Evolutionary conservation across 2,329 filamentous ascomycete genomes (phyloP), one percentile per base, ranked within the genome.

Genomic region (Teratosphaeria destructans): DNA sequence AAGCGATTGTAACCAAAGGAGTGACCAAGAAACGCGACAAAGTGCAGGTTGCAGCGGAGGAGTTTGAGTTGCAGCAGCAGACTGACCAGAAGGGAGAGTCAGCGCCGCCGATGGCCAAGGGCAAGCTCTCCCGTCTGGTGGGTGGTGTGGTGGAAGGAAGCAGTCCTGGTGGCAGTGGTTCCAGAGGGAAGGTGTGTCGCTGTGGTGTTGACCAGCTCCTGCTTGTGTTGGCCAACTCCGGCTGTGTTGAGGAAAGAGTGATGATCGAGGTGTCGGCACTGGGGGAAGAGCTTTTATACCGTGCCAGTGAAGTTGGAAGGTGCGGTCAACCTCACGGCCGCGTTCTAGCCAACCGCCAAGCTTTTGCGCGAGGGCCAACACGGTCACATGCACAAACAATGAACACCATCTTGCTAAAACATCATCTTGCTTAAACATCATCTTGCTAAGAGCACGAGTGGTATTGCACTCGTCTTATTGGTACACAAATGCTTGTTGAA

Each of bases 21-120:
- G 62, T 64, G 66, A 64, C 63, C 64, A 67, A 61, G 52, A 59
- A 52, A 61, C 26, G 54, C 27, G 60, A 60, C 64, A 64, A 66
- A 56, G 59, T 55, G 35, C 54, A 59, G 34, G 55, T 55, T 59
- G 52, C 43, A 56, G 62, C 39, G 62, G 47, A 56, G 57, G 59
- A 57, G 61, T 23, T 60, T 23, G 43, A 49, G 43, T 49, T 49
- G 43, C 43, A 49, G 19, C 43, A 49, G 43, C 37, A 39, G 10
- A 39, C 43, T 23, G 43, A 19, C 43, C 16, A 49, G 43, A 49
- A 57, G 58, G 56, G 56, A 58, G 57, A 59, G 23, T 55, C 54
- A 47, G 59, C 59, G 39, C 52, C 32, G 47, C 54, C 55, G 58
- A 32, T 34, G 54, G 55, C 27, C 47, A 58, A 35, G n/a, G 57